phyloP scores from a whole-genome alignment of 306 rosid species.

The Quercus engelmannii region DNA sequence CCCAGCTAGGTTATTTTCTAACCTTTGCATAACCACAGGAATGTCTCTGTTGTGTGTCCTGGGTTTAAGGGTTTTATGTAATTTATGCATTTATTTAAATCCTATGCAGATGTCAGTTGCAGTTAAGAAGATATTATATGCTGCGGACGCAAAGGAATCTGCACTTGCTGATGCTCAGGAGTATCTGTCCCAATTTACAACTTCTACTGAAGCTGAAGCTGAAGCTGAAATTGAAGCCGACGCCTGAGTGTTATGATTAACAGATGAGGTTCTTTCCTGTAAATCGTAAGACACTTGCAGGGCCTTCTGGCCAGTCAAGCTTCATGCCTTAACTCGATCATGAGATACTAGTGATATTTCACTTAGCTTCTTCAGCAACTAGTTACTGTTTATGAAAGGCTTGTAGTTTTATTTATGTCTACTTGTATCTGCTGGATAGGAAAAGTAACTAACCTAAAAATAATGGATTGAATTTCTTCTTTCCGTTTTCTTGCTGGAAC shows the following conservation, averaged over 20 bases:
- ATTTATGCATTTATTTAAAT: background rate
- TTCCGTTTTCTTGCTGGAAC: background rate
- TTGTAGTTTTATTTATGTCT: constrained; percentile 18
- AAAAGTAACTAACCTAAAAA: constrained; percentile 17
- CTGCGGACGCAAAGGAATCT: constrained; percentile 84
- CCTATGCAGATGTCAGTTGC: constrained; percentile 73
- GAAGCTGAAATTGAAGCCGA: constrained; percentile 30
- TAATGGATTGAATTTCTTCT: background rate
- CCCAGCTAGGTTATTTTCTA: background rate
- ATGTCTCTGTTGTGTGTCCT: background rate
- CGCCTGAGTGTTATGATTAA: constrained; percentile 19
- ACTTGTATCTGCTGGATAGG: constrained; percentile 23
- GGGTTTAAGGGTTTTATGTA: background rate
- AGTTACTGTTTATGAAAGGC: constrained; percentile 24
- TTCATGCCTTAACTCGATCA: constrained; percentile 7
- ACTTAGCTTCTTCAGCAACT: constrained; percentile 24
- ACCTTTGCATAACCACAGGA: background rate
- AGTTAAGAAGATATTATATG: constrained; percentile 83
- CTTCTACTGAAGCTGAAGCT: constrained; percentile 25
- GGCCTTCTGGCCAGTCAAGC: constrained; percentile 16
- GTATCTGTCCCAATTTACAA: constrained; percentile 38
- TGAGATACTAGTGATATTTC: constrained; percentile 17
- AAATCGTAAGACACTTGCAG: constrained; percentile 13
- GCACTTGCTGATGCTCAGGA: constrained; percentile 88
- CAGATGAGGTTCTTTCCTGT: constrained; percentile 20